Percentiles rank a stretch among this genome's conserved stretches.
Conservation (phyloP, 1,139 yeast species). For the Yamadazyma diddensiae region DNA sequence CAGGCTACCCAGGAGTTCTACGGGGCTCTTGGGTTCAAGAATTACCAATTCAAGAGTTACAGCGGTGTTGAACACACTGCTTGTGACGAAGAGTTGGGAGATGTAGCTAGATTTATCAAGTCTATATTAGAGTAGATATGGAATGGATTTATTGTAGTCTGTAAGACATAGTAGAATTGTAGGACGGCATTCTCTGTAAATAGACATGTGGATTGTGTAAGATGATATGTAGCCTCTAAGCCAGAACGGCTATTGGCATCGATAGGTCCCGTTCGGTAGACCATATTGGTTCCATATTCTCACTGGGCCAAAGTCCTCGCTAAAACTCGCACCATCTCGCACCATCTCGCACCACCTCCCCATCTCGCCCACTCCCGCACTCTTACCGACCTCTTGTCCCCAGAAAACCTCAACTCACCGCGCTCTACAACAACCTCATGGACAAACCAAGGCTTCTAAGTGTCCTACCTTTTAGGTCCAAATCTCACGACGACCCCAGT, state of each 20-base stretch:
- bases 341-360: not conserved
- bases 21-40: slow-evolving; percentile 47
- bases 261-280: too few species aligned
- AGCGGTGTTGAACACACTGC: slow-evolving; percentile 67
- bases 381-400: not conserved
- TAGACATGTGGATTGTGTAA: too few species aligned
- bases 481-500: slow-evolving; percentile 3
- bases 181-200: too few species aligned
- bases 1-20: slow-evolving; percentile 45
- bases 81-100: slow-evolving; percentile 61
- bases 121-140: not conserved
- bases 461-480: slow-evolving; percentile 10
- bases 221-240: too few species aligned
- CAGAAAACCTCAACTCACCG: not conserved
- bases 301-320: too few species aligned
- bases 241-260: too few species aligned
- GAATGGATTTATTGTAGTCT: too few species aligned
- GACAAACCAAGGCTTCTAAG: slow-evolving; percentile 8
- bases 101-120: slow-evolving; percentile 28
- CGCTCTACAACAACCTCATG: slow-evolving; percentile 1
- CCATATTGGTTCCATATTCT: too few species aligned
- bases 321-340: too few species aligned
- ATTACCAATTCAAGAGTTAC: slow-evolving; percentile 58
- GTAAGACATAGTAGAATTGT: too few species aligned
- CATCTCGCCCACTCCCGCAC: not conserved